phyloP scores from a whole-genome alignment of 2,329 filamentous ascomycete genomes.

The Hypomyces perniciosus region DNA sequence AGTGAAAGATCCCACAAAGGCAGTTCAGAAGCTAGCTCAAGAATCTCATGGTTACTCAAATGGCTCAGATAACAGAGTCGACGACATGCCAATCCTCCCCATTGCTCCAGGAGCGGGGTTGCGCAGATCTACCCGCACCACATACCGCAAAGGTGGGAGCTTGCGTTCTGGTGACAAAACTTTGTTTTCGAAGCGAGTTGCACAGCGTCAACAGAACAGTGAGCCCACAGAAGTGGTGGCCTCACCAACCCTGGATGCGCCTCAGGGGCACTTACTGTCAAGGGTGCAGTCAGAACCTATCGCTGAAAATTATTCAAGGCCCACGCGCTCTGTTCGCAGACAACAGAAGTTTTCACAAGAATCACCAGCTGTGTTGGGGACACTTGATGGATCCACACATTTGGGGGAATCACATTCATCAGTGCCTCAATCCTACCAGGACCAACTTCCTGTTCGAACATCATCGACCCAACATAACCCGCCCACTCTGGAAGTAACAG shows the following conservation, averaged over 20 bases:
- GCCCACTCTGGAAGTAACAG: conserved; percentile 60
- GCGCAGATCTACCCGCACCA: conserved; percentile 84
- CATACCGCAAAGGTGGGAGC: conserved; percentile 81
- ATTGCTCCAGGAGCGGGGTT: conserved; percentile 71
- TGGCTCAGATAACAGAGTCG: conserved; percentile 39
- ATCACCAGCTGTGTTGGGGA: conserved; percentile 31
- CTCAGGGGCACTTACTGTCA: conserved; percentile 46
- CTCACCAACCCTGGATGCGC: conserved; percentile 38
- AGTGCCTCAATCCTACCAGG: conserved; percentile 21
- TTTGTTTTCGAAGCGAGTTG: conserved; percentile 67
- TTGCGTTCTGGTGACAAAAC: conserved; percentile 70
- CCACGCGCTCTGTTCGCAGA: conserved; percentile 39
- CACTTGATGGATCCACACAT: not conserved
- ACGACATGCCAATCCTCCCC: conserved; percentile 83
- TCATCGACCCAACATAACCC: conserved; percentile 26
- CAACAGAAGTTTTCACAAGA: conserved; percentile 45
- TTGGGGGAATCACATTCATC: conserved; percentile 18
- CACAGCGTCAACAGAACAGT: conserved; percentile 55
- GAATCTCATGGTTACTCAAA: conserved; percentile 42
- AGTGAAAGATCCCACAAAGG: conserved; percentile 69
- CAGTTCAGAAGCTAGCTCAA: conserved; percentile 63
- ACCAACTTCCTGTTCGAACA: conserved; percentile 30
- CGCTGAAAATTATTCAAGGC: conserved; percentile 57
- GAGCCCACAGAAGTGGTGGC: conserved; percentile 32
- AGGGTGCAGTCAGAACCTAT: conserved; percentile 67